Evolutionary conservation across 1,284 basidiomycete species (phyloP).

Genomic region (Nidula niveotomentosa): DNA sequence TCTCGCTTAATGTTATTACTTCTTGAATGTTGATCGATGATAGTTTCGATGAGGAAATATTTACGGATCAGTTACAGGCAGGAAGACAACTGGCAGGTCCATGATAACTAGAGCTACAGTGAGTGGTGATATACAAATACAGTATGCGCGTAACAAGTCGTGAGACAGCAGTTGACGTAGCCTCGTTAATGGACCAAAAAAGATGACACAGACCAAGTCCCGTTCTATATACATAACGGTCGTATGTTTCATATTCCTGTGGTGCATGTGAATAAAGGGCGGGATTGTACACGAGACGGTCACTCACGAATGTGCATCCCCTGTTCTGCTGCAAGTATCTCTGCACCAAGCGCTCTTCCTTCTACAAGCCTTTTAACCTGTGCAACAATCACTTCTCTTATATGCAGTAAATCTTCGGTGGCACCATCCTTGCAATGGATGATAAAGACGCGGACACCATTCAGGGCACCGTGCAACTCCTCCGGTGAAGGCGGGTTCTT

Average conservation of each 20-base stretch:
- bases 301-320: conserved; percentile 70
- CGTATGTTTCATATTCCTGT: too few relatives aligned
- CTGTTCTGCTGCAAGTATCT: conserved; percentile 65
- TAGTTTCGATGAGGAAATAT: neutral
- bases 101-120: too few relatives aligned
- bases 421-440: conserved; percentile 78
- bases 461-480: conserved; percentile 48
- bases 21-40: neutral
- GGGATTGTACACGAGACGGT: too few relatives aligned
- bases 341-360: conserved; percentile 55
- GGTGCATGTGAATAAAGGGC: too few relatives aligned
- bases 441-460: conserved; percentile 65
- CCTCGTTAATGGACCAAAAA: too few relatives aligned
- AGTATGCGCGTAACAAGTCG: too few relatives aligned
- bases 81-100: neutral
- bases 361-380: conserved; percentile 61
- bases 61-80: neutral
- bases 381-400: conserved; percentile 56
- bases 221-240: too few relatives aligned
- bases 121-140: too few relatives aligned
- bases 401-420: conserved; percentile 37
- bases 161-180: too few relatives aligned
- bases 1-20: neutral
- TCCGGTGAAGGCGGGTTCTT: conserved; percentile 32
- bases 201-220: too few relatives aligned